Base-by-base conservation (phyloP, 768 basidiomycete genomes). In the Naganishia kalamii region DNA sequence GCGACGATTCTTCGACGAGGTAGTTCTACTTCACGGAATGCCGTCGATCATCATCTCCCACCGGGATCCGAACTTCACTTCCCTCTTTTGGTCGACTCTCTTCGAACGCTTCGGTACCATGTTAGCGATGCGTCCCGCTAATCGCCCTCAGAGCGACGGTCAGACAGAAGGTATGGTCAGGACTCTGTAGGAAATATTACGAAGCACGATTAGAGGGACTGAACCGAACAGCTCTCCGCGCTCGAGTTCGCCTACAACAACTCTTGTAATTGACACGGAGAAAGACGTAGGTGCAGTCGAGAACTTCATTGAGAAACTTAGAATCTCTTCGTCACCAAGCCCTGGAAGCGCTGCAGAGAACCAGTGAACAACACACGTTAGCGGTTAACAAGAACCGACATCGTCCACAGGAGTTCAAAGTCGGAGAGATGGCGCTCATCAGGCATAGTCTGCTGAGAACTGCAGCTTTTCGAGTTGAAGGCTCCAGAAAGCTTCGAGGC, bases 121-220 rank as follows among this genome's bases (percentile, higher is more conserved):
- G 21, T 67, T 78, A 0, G 69, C 70, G 77, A 83, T 76, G 81
- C 80, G 0, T 79, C 78, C 0, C 69, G 80, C 2, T 82, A 5
- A 77, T 62, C 82, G 83, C 63, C 82, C 82, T 0, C 71, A 83
- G 61, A 79, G 77, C 6, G 77, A 81, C 60, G 80, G 82, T 0
- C 79, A 81, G 52, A 32, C 52, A 32, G 52, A 57, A 63, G 68
- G 78, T 0, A 70, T 76, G 1, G 80, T 66, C 61, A 63, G 69
- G 29, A 50, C 65, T 0, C 48, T 67, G 12, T 57, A 40, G 10
- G 30, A 60, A 29, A 60, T 68, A 30, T 57, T 33, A 49, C 62
- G 8, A 65, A 63, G 3, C 52, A 65, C 10, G 13, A 67, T 19
- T 73, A 71, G 62, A 69, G 69, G 40, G 72, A 77, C 46, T 81